Base-by-base conservation (phyloP, 1,284 basidiomycete species). In the Cryptococcus jaspeensis region DNA sequence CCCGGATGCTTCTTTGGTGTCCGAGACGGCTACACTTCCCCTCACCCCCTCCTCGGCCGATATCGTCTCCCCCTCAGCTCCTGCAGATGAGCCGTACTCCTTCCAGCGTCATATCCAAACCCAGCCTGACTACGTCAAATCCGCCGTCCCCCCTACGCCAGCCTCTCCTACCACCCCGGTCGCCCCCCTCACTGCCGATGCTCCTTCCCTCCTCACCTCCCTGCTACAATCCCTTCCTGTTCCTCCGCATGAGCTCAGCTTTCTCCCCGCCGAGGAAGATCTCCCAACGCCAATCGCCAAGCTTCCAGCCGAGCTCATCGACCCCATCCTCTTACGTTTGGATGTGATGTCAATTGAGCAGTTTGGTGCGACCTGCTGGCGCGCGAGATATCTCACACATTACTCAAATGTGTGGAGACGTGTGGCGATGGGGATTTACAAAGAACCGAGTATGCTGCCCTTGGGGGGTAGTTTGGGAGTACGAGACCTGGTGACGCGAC, bases 251-350 rank as follows among this genome's bases (percentile, higher is more conserved):
- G 55, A 65, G n/a, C 73, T 88, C 41, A 65, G 69, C 2, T 92
- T 92, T 68, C 79, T 83, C 41, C 85, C 87, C 0, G 86, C 88
- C 65, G 82, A 87, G 53, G 87, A 90, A 66, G 78, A 78, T 42
- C 78, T 83, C 53, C 81, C 81, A 2, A 73, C 84, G 0, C 81
- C 83, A 8, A 71, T 94, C 32, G 80, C 81, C 43, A 67, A 69
- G 0, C 74, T 94, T 5, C 91, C 91, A 0, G 84, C 88, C 47
- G 91, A 95, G 70, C 69, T 94, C 4, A 67, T 94, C 36, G 77
- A 90, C 39, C 74, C 81, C 40, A 81, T 92, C 55, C 74, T 93
- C n/a, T 36, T 48, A 1, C 66, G 71, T 48, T 61, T 81, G 45
- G 87, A 91, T 67, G 79, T 84, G 1, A 80, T 81, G 0, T 75